A percentile compares a stretch with the other conserved stretches of the same genome.
Evolutionary conservation across 129 eudicot genomes (phyloP).

Genomic region (Arctium minus): DNA sequence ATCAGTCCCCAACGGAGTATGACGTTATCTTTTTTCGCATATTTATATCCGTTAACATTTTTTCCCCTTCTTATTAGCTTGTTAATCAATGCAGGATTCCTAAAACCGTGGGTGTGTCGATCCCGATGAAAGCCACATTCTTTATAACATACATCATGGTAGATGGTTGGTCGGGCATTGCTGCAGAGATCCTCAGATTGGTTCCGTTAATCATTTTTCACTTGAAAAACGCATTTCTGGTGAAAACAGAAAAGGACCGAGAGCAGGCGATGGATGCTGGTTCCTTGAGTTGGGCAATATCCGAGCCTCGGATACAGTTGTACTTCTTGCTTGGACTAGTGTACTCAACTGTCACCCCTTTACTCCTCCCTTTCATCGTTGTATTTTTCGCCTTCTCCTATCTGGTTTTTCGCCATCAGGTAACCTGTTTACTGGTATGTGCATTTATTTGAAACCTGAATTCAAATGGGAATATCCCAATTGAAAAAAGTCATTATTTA

Average conservation of each 20-base stretch:
- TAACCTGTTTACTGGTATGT: conserved; percentile 21
- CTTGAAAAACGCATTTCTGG: conserved; percentile 71
- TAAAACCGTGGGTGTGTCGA: conserved; percentile 77
- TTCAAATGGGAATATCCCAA: not conserved
- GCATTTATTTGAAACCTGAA: conserved; percentile 7
- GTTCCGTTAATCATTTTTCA: conserved; percentile 66
- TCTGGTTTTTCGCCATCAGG: conserved; percentile 91
- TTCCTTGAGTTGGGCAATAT: conserved; percentile 43
- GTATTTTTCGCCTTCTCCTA: conserved; percentile 81
- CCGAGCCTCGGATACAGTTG: conserved; percentile 85
- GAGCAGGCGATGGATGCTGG: conserved; percentile 92
- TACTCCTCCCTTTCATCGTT: conserved; percentile 77
- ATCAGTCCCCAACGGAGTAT: conserved; percentile 82
- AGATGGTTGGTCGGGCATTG: conserved; percentile 94
- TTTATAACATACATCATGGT: conserved; percentile 80
- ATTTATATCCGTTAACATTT: not conserved
- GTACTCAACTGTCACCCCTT: conserved; percentile 69
- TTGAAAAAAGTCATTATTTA: not conserved
- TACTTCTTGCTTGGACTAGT: conserved; percentile 82
- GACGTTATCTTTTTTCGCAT: conserved; percentile 7
- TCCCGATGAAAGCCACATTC: conserved; percentile 91
- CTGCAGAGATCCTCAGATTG: conserved; percentile 78
- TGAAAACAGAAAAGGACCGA: conserved; percentile 80
- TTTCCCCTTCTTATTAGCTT: not conserved
- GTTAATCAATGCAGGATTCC: conserved; percentile 54